Conservation (phyloP, 129 eudicot species). For the Sambucus nigra region DNA sequence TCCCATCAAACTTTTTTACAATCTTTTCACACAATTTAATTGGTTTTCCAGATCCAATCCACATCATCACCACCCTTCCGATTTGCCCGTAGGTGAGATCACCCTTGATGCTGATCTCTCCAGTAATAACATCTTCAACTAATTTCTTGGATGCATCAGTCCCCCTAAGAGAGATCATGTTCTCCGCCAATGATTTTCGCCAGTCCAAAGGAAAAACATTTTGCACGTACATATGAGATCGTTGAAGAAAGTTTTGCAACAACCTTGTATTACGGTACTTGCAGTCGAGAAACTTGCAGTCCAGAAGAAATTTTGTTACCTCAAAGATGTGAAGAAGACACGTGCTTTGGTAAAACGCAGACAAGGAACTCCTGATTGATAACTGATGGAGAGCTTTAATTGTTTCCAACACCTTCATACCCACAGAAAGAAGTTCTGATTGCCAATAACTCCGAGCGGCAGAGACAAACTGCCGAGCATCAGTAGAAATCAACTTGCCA, state of each 20-base stretch:
- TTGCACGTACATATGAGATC: slow-evolving; percentile 21
- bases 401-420: slow-evolving; percentile 34
- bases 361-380: slow-evolving; percentile 2
- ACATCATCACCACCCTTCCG: slow-evolving; percentile 43
- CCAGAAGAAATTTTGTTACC: slow-evolving; percentile 34
- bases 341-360: slow-evolving; percentile 26
- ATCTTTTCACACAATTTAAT: slow-evolving; percentile 14
- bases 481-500: slow-evolving; percentile 25
- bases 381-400: slow-evolving; percentile 28
- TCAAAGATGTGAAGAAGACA: slow-evolving; percentile 31
- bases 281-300: slow-evolving; percentile 9
- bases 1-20: background rate
- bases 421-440: slow-evolving; percentile 33
- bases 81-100: slow-evolving; percentile 28
- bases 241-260: slow-evolving; percentile 14
- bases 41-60: slow-evolving; percentile 35
- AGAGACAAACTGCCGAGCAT: slow-evolving; percentile 27
- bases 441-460: slow-evolving; percentile 39
- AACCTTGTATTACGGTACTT: background rate
- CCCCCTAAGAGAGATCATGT: slow-evolving; percentile 31
- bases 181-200: slow-evolving; percentile 22
- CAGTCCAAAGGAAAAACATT: slow-evolving; percentile 52
- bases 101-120: slow-evolving; percentile 13
- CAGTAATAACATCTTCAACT: slow-evolving; percentile 34
- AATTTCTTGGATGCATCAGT: slow-evolving; percentile 27